Conservation (phyloP, 73 alveolate genomes). For the Paramecium biaurelia region DNA sequence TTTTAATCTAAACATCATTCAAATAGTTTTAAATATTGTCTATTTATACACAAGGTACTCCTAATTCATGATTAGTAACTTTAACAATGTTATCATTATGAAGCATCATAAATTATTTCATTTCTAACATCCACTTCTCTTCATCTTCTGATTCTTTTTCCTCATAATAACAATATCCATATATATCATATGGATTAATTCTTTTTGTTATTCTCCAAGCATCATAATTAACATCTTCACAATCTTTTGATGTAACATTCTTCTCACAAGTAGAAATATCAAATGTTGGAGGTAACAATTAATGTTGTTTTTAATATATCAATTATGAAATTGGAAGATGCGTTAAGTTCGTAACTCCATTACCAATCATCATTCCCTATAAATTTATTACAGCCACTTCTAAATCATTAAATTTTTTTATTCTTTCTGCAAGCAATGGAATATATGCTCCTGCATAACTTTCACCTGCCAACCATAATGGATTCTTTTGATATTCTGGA, state of each 20-base stretch:
- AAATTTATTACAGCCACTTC: slow-evolving; percentile 65
- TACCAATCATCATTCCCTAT: slow-evolving; percentile 89
- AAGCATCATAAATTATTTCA: slow-evolving; percentile 1
- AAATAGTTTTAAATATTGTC: neutral
- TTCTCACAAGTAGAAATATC: neutral
- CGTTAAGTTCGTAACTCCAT: slow-evolving; percentile 81
- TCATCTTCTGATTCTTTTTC: neutral
- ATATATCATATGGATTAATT: slow-evolving; percentile 25
- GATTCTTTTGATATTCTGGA: slow-evolving; percentile 71
- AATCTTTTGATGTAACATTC: neutral
- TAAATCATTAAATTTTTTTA: slow-evolving; percentile 3
- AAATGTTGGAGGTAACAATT: slow-evolving; percentile 15
- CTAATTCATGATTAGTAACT: neutral
- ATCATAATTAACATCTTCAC: neutral
- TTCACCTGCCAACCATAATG: slow-evolving; percentile 80
- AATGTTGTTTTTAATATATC: neutral
- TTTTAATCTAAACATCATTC: neutral
- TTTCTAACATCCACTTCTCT: neutral
- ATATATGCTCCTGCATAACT: slow-evolving; percentile 84
- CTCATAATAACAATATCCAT: slow-evolving; percentile 26
- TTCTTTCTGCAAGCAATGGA: slow-evolving; percentile 61
- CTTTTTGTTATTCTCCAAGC: neutral
- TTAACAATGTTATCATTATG: neutral
- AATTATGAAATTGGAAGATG: neutral
- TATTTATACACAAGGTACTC: neutral